Conservation (phyloP, 1,284 basidiomycete genomes). For the Ceratobasidium sp. region DNA sequence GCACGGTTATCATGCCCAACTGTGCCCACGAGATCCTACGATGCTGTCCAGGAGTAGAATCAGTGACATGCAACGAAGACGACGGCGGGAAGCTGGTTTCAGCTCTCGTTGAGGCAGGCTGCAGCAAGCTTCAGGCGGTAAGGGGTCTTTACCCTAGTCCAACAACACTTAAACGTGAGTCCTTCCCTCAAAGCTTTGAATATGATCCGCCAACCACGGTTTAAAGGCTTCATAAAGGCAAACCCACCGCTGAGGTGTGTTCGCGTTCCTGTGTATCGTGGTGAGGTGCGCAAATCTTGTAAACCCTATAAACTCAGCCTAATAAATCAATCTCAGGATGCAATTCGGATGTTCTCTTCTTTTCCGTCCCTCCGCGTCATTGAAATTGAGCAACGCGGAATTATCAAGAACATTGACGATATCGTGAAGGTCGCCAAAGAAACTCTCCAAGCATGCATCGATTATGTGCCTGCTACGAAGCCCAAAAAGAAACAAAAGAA, state of each 20-base stretch:
- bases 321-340: background rate
- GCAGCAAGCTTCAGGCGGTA: constrained; percentile 25
- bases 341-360: background rate
- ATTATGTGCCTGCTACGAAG: background rate
- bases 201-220: background rate
- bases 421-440: constrained; percentile 6
- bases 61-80: constrained; percentile 18
- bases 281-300: background rate
- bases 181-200: too few species aligned
- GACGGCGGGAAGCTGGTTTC: constrained; percentile 19
- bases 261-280: background rate
- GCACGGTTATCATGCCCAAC: constrained; percentile 10
- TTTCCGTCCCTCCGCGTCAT: constrained; percentile 17
- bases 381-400: background rate
- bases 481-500: background rate
- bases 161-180: constrained; percentile 9
- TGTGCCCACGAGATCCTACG: constrained; percentile 26
- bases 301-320: background rate
- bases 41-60: constrained; percentile 18
- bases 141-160: background rate
- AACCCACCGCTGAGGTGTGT: constrained; percentile 4
- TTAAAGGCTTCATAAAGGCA: background rate
- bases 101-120: constrained; percentile 1
- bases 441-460: background rate
- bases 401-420: background rate